Evolutionary conservation across 2,329 filamentous ascomycete species (phyloP).

Genomic region (Aspergillus niger): DNA sequence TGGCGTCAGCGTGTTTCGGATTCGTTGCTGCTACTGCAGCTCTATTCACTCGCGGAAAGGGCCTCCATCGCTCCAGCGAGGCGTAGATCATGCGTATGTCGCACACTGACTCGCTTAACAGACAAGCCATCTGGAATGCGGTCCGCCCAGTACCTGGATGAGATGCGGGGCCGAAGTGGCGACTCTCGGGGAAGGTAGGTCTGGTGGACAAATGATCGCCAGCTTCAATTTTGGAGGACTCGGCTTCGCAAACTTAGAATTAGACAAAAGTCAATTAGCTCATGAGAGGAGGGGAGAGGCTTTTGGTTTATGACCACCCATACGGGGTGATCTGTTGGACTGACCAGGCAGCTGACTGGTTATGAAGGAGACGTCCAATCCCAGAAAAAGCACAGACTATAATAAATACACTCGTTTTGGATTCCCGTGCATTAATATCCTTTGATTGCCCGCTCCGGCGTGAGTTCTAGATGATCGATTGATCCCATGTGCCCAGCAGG

Average conservation of each 20-base stretch:
- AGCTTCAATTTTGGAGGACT: neutral
- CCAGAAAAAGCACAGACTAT: neutral
- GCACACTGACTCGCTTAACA: neutral
- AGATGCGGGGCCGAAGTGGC: neutral
- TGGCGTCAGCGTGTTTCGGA: slow-evolving; percentile 56
- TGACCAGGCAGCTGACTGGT: neutral
- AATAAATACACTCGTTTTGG: slow-evolving; percentile 1
- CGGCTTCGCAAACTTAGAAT: neutral
- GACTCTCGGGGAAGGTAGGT: neutral
- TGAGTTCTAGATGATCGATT: neutral
- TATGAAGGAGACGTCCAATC: neutral
- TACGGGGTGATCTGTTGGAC: neutral
- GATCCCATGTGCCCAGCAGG: neutral
- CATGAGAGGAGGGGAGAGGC: neutral
- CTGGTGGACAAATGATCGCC: neutral
- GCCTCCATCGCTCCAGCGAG: slow-evolving; percentile 19
- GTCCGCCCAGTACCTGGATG: neutral
- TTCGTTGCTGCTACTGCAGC: slow-evolving; percentile 52
- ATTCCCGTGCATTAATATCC: neutral
- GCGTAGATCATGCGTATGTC: neutral
- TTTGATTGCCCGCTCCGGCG: neutral
- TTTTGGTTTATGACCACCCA: too few relatives aligned
- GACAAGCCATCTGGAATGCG: neutral
- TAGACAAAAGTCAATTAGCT: neutral
- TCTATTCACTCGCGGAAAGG: slow-evolving; percentile 48